Percentiles rank a stretch among this genome's conserved stretches.
These are phyloP conservation scores for Nakazawaea molendinolei DNA, from an alignment of 805 yeast genomes.

Conservation along the genomic window DNA sequence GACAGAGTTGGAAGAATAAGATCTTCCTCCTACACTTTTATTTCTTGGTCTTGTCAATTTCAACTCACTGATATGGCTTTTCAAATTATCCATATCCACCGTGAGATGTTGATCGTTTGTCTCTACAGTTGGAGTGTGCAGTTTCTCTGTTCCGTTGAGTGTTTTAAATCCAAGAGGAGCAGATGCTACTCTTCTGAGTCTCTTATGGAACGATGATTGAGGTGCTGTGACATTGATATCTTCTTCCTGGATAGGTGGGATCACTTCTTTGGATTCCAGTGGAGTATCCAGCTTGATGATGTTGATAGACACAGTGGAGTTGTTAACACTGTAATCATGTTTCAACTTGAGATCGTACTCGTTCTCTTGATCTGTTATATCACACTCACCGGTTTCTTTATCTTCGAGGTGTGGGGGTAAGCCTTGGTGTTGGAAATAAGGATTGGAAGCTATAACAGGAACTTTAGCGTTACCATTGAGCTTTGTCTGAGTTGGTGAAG, in stretches of 20 bases:
- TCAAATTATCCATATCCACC: conserved; percentile 15
- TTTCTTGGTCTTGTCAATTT: conserved; percentile 31
- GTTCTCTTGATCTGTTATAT: conserved; percentile 17
- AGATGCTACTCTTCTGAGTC: conserved; percentile 72
- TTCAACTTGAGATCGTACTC: conserved; percentile 19
- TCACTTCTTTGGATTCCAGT: neutral
- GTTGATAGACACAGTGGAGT: conserved; percentile 18
- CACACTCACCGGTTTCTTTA: conserved; percentile 18
- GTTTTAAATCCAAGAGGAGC: conserved; percentile 62
- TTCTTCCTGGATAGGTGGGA: conserved; percentile 10
- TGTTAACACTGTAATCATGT: conserved; percentile 25
- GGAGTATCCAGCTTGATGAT: conserved; percentile 7
- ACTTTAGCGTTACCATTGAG: neutral
- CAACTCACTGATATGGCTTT: conserved; percentile 32
- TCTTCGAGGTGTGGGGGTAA: conserved; percentile 40
- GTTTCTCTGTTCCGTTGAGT: conserved; percentile 5
- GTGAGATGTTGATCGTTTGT: neutral
- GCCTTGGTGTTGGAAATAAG: conserved; percentile 54
- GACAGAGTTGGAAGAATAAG: conserved; percentile 69
- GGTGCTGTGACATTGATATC: conserved; percentile 11
- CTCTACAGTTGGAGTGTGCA: neutral
- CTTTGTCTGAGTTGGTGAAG: conserved; percentile 1
- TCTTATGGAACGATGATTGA: conserved; percentile 28
- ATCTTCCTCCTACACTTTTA: conserved; percentile 43
- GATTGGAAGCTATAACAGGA: conserved; percentile 26